A percentile compares a stretch with the other conserved stretches of the same genome.
These are phyloP conservation scores for Triticum dicoccoides DNA, from an alignment of 176 grass and related monocot species.

Conservation along the genomic window DNA sequence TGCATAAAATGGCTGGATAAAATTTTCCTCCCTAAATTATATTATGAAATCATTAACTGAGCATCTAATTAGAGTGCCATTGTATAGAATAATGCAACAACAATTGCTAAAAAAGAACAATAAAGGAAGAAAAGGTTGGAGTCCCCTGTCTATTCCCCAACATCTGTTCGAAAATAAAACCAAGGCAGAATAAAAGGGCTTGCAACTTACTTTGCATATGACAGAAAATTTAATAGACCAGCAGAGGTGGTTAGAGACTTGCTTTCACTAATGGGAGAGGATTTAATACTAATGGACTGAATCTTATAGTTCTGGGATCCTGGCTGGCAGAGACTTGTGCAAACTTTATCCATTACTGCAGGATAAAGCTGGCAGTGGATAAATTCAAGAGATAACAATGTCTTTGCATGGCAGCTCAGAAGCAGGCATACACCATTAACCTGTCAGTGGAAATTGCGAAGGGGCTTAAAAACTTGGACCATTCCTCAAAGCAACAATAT, in stretches of 20 bases:
- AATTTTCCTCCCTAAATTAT: neutral
- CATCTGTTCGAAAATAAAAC: slow-evolving; percentile 3
- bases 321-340: slow-evolving; percentile 21
- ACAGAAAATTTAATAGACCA: slow-evolving; percentile 49
- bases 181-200: slow-evolving; percentile 4
- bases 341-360: slow-evolving; percentile 52
- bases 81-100: neutral
- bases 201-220: slow-evolving; percentile 51
- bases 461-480: neutral
- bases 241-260: slow-evolving; percentile 17
- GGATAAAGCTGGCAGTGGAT: slow-evolving; percentile 50
- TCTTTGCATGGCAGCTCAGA: slow-evolving; percentile 46
- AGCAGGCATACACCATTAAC: slow-evolving; percentile 45
- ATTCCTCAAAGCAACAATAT: slow-evolving; percentile 1
- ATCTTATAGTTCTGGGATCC: slow-evolving; percentile 39
- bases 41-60: neutral
- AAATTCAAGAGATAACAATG: slow-evolving; percentile 58
- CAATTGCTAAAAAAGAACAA: neutral
- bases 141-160: neutral
- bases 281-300: slow-evolving; percentile 42
- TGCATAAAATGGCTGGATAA: neutral
- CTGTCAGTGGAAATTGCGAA: slow-evolving; percentile 38
- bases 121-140: slow-evolving; percentile 1
- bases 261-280: slow-evolving; percentile 39
- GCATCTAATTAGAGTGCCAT: neutral